Base-by-base conservation (phyloP, 108 stramenopile species). In the Cyclotella kingstonii region DNA sequence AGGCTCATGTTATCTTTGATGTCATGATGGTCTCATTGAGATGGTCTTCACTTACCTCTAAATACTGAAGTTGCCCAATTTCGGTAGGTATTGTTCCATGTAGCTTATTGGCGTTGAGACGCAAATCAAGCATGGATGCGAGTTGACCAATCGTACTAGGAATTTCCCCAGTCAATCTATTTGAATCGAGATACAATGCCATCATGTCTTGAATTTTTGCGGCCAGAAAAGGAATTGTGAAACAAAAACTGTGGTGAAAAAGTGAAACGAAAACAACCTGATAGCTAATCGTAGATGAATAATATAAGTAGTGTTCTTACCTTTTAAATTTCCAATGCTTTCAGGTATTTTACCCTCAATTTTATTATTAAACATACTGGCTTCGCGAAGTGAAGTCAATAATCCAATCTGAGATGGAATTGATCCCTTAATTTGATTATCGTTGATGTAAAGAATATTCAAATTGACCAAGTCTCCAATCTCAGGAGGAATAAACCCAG, bases 141-240 rank as follows among this genome's bases (percentile, higher is more conserved):
- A 86, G 40, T 3, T 55, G 35, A 2, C 72, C 70, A 26, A 89
- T 58, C 19, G 56, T 58, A 8, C 58, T 34, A 3, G 87, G 87
- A 63, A 89, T 75, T n/a, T 40, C 42, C 10, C 87, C 87, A 2
- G 66, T 57, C 5, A 89, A 59, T 34, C 67, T 22, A 40, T 87
- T 87, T 1, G 45, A 52, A 33, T 81, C 76, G 8, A 81, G 54
- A 54, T 80, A 80, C 18, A 80, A 68, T 8, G 74, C 69, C 31
- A 64, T 65, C 44, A 80, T 1, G 5, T 60, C 59, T 60, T 31
- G 5, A 43, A 2, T 11, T 28, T 12, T 6, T 35, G 21, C 8
- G 9, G 14, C 5, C 21, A 19, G 19, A 19, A 38, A 54, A 36
- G 25, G 1, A 27, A 6, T 26, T 8, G 18, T 18, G 34, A 12